Percentiles rank a stretch among this genome's conserved stretches.
phyloP scores from a whole-genome alignment of 2,329 filamentous ascomycete species.

The Xylariaceae sp. region DNA sequence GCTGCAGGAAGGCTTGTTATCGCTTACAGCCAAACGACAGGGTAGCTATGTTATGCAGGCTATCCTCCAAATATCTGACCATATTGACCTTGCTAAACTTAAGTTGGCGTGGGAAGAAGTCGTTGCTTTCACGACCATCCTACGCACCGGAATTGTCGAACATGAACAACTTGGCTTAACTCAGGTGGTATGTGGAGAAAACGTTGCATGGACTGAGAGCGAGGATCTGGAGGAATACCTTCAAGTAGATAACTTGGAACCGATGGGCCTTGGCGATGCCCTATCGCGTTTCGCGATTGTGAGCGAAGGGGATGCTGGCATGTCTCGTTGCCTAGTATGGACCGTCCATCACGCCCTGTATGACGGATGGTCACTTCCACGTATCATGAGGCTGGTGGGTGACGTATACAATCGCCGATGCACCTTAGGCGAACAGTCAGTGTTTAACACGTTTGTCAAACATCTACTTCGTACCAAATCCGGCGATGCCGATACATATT shows the following conservation, averaged over 20 bases:
- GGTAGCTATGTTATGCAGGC: background rate
- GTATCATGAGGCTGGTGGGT: too few relatives aligned
- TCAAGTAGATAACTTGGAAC: background rate
- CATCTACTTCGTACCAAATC: too few relatives aligned
- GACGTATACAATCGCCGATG: too few relatives aligned
- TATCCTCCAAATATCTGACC: background rate
- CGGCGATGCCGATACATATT: too few relatives aligned
- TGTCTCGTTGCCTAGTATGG: too few relatives aligned
- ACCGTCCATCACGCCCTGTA: too few relatives aligned
- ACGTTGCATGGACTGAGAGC: background rate
- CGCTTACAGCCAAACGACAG: background rate
- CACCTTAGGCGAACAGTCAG: too few relatives aligned
- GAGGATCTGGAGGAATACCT: background rate
- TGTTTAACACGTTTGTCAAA: too few relatives aligned
- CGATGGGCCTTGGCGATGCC: background rate
- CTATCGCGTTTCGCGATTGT: background rate
- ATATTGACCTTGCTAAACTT: background rate
- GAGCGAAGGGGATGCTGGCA: too few relatives aligned
- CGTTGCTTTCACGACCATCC: background rate
- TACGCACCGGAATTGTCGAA: background rate
- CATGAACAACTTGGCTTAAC: background rate
- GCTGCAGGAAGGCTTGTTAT: background rate
- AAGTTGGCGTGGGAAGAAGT: background rate
- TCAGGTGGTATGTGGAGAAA: background rate
- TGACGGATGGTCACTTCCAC: too few relatives aligned